Conservation (phyloP, 2,329 filamentous ascomycete species). For the Fusarium domesticum region DNA sequence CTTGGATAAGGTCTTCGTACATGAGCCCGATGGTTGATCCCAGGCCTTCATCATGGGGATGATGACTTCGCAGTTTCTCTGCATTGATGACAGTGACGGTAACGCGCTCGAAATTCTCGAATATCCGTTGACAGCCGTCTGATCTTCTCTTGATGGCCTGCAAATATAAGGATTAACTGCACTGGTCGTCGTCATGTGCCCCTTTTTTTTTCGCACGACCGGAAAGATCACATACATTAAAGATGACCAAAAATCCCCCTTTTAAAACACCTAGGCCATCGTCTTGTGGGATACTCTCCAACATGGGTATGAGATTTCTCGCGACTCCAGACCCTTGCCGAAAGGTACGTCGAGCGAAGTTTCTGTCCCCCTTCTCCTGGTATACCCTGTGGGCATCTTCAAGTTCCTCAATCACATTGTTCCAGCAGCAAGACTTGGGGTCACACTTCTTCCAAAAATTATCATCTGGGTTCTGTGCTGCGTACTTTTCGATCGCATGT, state of each 20-base stretch:
- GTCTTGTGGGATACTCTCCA: conserved; percentile 1
- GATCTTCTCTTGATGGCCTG: too few species aligned
- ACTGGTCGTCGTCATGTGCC: too few species aligned
- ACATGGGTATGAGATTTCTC: not conserved
- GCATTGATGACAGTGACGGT: not conserved
- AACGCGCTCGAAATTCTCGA: not conserved
- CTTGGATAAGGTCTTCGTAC: not conserved
- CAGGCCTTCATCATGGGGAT: not conserved
- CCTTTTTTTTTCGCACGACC: too few species aligned
- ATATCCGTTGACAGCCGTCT: not conserved
- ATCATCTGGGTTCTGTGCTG: not conserved
- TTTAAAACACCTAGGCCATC: not conserved
- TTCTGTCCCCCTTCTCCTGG: not conserved
- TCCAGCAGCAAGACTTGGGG: not conserved
- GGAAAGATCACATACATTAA: not conserved
- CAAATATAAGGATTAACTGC: too few species aligned
- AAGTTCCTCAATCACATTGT: not conserved
- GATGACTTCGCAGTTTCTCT: not conserved
- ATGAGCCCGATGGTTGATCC: not conserved
- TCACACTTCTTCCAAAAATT: not conserved
- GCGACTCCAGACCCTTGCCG: not conserved
- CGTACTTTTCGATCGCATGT: not conserved
- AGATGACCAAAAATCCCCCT: not conserved
- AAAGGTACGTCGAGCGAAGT: not conserved
- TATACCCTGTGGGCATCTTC: not conserved